These are phyloP conservation scores for Calocybe cyanea DNA, from an alignment of 768 basidiomycete species.

Conservation along the genomic window DNA sequence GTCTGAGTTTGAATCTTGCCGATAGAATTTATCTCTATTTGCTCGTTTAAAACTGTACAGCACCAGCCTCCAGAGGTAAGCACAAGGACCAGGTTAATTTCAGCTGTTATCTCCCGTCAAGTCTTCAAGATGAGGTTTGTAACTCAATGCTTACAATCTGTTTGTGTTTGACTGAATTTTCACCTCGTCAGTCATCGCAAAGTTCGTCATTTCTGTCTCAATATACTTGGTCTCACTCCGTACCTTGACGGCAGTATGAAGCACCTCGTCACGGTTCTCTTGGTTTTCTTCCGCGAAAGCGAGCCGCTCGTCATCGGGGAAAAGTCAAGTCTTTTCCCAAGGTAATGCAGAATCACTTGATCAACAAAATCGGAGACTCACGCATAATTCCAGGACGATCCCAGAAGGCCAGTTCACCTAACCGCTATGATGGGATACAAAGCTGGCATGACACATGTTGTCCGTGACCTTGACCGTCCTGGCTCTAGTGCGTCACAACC, in stretches of 20 bases:
- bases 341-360: constrained; percentile 43
- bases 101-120: constrained; percentile 39
- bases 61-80: too few relatives aligned
- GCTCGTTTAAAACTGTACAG: too few relatives aligned
- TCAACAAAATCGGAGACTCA: not conserved
- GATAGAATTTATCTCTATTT: too few relatives aligned
- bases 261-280: constrained; percentile 97
- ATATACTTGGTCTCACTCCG: constrained; percentile 4
- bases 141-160: not conserved
- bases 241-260: constrained; percentile 66
- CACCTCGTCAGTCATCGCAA: constrained; percentile 71
- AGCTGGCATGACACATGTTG: constrained; percentile 99
- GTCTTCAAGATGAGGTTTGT: constrained; percentile 65
- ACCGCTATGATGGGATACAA: constrained; percentile 99
- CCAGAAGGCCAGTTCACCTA: constrained; percentile 98
- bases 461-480: constrained; percentile 98
- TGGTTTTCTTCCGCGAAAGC: constrained; percentile 95
- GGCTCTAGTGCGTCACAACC: constrained; percentile 81
- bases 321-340: constrained; percentile 99
- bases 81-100: too few relatives aligned
- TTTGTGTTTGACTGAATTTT: constrained; percentile 10
- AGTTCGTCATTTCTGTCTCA: constrained; percentile 38
- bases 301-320: constrained; percentile 94
- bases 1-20: too few relatives aligned
- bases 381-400: constrained; percentile 76